These are phyloP conservation scores for Pterocarpus santalinus DNA, from an alignment of 306 rosid genomes.

Conservation along the genomic window DNA sequence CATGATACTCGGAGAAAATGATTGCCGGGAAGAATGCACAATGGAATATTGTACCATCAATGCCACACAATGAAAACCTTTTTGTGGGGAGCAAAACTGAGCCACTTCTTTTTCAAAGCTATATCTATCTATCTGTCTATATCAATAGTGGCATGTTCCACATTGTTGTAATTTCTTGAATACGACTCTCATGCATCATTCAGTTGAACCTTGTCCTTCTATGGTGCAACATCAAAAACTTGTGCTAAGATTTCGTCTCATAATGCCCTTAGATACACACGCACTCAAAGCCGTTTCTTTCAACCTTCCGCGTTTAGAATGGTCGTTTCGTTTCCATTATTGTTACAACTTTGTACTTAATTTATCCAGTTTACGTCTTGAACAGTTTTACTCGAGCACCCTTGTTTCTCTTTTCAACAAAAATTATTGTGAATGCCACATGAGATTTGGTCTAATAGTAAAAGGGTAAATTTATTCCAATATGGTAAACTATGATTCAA, in stretches of 20 bases:
- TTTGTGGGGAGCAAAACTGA: not conserved
- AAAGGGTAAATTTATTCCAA: too few species aligned
- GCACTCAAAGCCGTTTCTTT: not conserved
- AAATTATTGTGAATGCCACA: too few species aligned
- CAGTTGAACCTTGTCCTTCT: not conserved
- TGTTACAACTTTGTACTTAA: not conserved
- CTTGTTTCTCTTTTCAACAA: too few species aligned
- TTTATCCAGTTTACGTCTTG: not conserved
- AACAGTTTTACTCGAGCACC: not conserved
- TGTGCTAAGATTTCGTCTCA: conserved; percentile 31
- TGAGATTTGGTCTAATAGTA: too few species aligned
- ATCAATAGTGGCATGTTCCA: conserved; percentile 25
- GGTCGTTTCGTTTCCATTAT: not conserved
- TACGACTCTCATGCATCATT: not conserved
- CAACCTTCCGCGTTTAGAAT: conserved; percentile 22
- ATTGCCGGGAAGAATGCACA: conserved; percentile 29
- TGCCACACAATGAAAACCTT: not conserved
- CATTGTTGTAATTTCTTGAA: not conserved
- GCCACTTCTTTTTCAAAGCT: conserved; percentile 36
- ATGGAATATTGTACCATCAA: conserved; percentile 27
- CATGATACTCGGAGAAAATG: not conserved
- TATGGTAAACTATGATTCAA: too few species aligned
- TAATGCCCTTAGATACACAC: conserved; percentile 25
- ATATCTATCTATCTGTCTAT: not conserved
- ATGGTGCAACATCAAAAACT: conserved; percentile 17